phyloP scores from a whole-genome alignment of 2,329 filamentous ascomycete species.

The Paecilomyces sp. region DNA sequence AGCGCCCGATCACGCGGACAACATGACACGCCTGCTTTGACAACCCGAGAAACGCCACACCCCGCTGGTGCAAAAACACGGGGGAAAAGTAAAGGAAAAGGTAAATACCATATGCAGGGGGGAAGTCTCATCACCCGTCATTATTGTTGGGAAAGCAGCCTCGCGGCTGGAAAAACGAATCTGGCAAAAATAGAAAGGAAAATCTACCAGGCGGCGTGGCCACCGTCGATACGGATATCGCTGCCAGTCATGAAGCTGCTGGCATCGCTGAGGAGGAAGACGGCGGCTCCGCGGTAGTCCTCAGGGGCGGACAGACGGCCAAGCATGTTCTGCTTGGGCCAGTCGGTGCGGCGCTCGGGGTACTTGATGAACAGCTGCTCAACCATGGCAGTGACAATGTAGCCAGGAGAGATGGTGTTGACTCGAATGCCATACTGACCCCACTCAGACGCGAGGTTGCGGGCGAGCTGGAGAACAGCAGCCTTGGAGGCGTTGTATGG shows the following conservation, averaged over 20 bases:
- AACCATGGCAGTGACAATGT: conserved; percentile 42
- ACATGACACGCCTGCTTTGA: background rate
- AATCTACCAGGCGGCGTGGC: conserved; percentile 46
- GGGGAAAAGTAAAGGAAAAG: conserved; percentile 25
- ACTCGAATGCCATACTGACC: conserved; percentile 42
- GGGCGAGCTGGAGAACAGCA: conserved; percentile 39
- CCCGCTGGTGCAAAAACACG: conserved; percentile 29
- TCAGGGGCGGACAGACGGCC: conserved; percentile 58
- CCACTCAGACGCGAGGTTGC: conserved; percentile 44
- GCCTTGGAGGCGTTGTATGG: conserved; percentile 45
- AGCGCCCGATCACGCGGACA: background rate
- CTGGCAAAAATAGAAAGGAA: background rate
- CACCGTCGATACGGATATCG: conserved; percentile 49
- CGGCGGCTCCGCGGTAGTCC: conserved; percentile 57
- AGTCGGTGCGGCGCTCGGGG: conserved; percentile 71
- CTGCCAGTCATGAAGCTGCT: conserved; percentile 51
- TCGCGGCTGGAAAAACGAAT: background rate
- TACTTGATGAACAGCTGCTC: conserved; percentile 48
- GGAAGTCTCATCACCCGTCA: background rate
- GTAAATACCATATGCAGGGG: conserved; percentile 10
- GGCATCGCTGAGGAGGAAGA: conserved; percentile 42
- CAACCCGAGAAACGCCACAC: background rate
- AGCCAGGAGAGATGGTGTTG: conserved; percentile 42
- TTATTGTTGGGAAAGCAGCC: background rate
- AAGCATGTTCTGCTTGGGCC: conserved; percentile 83